Percentiles rank a stretch among this genome's conserved stretches.
These are phyloP conservation scores for Coix lacrymajobi DNA, from an alignment of 176 grass and related monocot genomes.

Conservation along the genomic window DNA sequence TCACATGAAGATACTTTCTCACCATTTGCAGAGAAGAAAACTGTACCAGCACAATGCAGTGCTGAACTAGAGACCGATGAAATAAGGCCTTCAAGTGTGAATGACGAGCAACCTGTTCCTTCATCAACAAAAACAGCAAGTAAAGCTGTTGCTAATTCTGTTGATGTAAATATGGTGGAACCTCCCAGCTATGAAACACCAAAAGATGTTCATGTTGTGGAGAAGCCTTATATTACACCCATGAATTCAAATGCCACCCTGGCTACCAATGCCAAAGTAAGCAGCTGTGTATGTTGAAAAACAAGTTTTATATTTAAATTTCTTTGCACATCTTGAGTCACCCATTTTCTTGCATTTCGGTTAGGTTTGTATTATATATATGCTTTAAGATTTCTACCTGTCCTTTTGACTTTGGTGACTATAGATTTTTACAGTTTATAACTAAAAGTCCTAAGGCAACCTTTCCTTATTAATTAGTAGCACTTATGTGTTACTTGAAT, in stretches of 20 bases:
- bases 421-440: neutral
- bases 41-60: constrained; percentile 16
- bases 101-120: constrained; percentile 26
- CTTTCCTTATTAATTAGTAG: neutral
- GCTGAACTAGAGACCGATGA: constrained; percentile 33
- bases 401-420: neutral
- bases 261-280: constrained; percentile 55
- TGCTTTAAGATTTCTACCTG: neutral
- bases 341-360: neutral
- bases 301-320: neutral
- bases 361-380: neutral
- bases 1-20: constrained; percentile 24
- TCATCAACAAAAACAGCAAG: constrained; percentile 28
- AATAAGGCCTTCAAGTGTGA: constrained; percentile 27
- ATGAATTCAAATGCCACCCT: constrained; percentile 31
- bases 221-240: constrained; percentile 45
- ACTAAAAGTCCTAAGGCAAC: neutral
- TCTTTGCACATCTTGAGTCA: neutral
- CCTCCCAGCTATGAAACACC: constrained; percentile 46
- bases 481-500: constrained; percentile 9
- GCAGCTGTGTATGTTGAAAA: neutral
- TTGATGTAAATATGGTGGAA: constrained; percentile 48
- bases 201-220: constrained; percentile 63
- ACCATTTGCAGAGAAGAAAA: constrained; percentile 32
- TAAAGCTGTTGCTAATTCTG: constrained; percentile 41